These are phyloP conservation scores for Starmerella roubikii DNA, from an alignment of 805 yeast genomes.

Conservation along the genomic window DNA sequence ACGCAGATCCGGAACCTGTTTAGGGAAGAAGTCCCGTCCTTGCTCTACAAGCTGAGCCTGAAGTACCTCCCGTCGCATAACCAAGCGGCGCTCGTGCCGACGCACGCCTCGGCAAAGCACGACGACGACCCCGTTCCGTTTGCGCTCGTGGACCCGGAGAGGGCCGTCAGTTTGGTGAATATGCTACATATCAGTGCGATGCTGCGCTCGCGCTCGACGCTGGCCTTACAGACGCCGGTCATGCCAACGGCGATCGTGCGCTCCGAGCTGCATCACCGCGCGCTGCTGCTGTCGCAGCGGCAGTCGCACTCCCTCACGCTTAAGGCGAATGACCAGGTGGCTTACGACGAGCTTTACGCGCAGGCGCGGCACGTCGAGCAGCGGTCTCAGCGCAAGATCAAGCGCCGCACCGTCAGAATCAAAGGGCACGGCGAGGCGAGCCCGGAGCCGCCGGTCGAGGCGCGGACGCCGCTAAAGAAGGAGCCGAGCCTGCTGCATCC, in stretches of 20 bases:
- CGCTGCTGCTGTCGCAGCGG: constrained; percentile 1
- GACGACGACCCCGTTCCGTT: constrained; percentile 31
- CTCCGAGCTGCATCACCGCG: constrained; percentile 31
- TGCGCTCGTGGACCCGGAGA: constrained; percentile 43
- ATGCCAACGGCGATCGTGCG: constrained; percentile 47
- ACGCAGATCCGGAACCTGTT: constrained; percentile 65
- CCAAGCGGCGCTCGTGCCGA: constrained; percentile 27
- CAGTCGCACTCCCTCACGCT: constrained; percentile 4
- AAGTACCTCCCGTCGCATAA: constrained; percentile 39
- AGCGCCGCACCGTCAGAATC: constrained; percentile 24
- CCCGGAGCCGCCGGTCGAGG: neutral
- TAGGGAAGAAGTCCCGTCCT: constrained; percentile 70
- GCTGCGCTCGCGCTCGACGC: constrained; percentile 63
- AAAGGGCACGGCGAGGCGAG: neutral
- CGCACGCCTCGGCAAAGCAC: neutral
- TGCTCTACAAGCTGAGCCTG: constrained; percentile 61
- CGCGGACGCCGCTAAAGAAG: neutral
- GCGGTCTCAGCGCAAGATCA: constrained; percentile 18
- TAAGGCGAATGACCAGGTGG: constrained; percentile 1
- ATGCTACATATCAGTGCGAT: constrained; percentile 54
- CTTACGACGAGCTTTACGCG: constrained; percentile 19
- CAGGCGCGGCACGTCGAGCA: constrained; percentile 15
- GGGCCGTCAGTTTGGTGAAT: constrained; percentile 53
- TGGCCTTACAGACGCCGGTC: constrained; percentile 51
- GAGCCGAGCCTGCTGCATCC: neutral